Evolutionary conservation across 495 filamentous ascomycete species (phyloP), one percentile per base, ranked within the genome.

Genomic region (Pseudevernia furfuracea): DNA sequence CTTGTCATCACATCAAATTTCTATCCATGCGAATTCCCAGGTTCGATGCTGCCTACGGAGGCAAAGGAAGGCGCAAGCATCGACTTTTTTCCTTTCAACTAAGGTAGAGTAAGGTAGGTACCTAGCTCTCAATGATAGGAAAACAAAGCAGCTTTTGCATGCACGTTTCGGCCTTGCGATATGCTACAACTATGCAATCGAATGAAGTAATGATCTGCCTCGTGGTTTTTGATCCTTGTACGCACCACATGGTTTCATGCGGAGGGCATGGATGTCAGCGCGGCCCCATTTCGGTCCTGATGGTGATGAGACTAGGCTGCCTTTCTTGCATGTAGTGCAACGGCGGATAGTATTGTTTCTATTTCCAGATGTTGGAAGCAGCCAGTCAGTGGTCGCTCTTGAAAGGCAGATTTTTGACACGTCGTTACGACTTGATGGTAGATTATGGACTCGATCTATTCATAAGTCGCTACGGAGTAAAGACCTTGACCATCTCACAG

Each of bases 361-460:
- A 15, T 52, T 52, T 52, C 3, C 14, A 3, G 9, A 8, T 12
- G 3, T 12, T 15, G 10, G 14, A 25, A 10, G 1, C 46, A 25
- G 46, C 10, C 46, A 25, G n/a, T 23, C 46, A 25, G n/a, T 23
- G n/a, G 21, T 25, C 12, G 46, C n/a, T 38, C 49, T 48, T 41
- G 34, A 9, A 23, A 58, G 21, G 49, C 36, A 34, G 34, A 11
- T 23, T 46, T 36, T 57, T 15, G 52, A 11, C 23, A 15, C 15
- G 55, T 58, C 30, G 30, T 38, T 58, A 23, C 55, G 46, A 46
- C 41, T 44, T n/a, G n/a, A n/a, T n/a, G n/a, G n/a, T n/a, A n/a
- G n/a, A n/a, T n/a, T n/a, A n/a, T n/a, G n/a, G n/a, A n/a, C n/a
- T n/a, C n/a, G n/a, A n/a, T n/a, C n/a, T n/a, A n/a, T n/a, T n/a